Base-by-base conservation (phyloP, 2,329 filamentous ascomycete species). In the Volutella citrinella region DNA sequence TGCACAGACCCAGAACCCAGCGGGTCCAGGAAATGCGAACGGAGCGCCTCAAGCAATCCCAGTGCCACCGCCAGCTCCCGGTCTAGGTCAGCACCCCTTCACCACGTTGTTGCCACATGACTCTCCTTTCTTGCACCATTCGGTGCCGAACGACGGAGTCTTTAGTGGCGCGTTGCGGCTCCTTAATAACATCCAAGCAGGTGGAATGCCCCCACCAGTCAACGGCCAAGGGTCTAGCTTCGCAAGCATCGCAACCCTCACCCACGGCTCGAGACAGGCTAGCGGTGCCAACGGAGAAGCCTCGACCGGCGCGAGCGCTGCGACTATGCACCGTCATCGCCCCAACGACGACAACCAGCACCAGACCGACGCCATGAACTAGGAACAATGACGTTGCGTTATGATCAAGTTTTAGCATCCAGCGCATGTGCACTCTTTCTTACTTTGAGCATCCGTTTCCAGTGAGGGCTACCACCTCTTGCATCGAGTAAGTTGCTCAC, bases 241-340 rank as follows among this genome's bases (percentile, higher is more conserved):
- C 34, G 60, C 60, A 6, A 62, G 60, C 33, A 40, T 51, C 15
- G 60, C 59, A 11, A 50, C 49, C 12, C 30, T 59, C 8, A 45
- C 51, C 14, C 46, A 52, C 17, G 40, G 47, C 8, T 43, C 41
- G 10, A n/a, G n/a, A n/a, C n/a, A n/a, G n/a, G n/a, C n/a, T n/a
- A n/a, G n/a, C n/a, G n/a, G n/a, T n/a, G n/a, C 46, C n/a, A 52
- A 51, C 19, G 48, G 47, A 17, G 53, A 49, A 12, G 27, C 47
- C 7, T 39, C 52, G 10, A 42, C 51, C 14, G 56, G 56, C n/a
- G 59, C 61, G 20, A 65, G 61, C 48, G 63, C 60, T 6, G 61
- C 61, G 10, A 54, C 56, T 5, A 56, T 64, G 38, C 59, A 64
- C 33, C 55, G 52, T 30, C 44, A 9, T 22, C 20, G 8, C 20